A percentile compares a stretch with the other conserved stretches of the same genome.
phyloP scores from a whole-genome alignment of 2,329 filamentous ascomycete species.

The Pseudomassariella vexata region DNA sequence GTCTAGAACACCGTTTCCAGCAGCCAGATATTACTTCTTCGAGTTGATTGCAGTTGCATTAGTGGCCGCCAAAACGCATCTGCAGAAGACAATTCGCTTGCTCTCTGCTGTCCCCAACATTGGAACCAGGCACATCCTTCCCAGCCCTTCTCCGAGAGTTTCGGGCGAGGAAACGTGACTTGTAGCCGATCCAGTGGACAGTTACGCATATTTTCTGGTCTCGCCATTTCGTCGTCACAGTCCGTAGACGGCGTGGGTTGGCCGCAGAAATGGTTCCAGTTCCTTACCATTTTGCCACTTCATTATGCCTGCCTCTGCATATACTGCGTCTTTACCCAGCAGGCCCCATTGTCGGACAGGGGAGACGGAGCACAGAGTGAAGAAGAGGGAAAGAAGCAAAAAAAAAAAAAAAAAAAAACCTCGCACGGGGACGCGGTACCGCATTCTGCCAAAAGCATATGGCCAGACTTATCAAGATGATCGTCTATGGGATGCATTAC shows the following conservation, averaged over 20 bases:
- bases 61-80: constrained; percentile 28
- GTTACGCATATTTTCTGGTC: constrained; percentile 16
- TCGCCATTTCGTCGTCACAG: constrained; percentile 10
- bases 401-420: too few relatives aligned
- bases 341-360: constrained; percentile 22
- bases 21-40: constrained; percentile 24
- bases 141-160: constrained; percentile 14
- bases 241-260: constrained; percentile 31
- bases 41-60: constrained; percentile 32
- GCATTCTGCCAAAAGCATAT: constrained; percentile 23
- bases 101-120: constrained; percentile 16
- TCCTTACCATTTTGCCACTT: constrained; percentile 37
- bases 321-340: constrained; percentile 13
- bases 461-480: constrained; percentile 41
- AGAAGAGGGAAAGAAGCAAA: too few relatives aligned
- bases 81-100: constrained; percentile 21
- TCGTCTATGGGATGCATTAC: constrained; percentile 41
- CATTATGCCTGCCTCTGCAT: constrained; percentile 35
- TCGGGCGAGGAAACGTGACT: constrained; percentile 16
- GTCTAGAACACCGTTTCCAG: constrained; percentile 14
- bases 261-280: constrained; percentile 30
- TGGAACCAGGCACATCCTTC: constrained; percentile 32
- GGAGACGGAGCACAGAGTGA: too few relatives aligned
- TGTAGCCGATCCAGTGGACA: constrained; percentile 19
- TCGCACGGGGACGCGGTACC: constrained; percentile 23